These are phyloP conservation scores for Steccherinum ochraceum DNA, from an alignment of 768 basidiomycete species.

Conservation along the genomic window DNA sequence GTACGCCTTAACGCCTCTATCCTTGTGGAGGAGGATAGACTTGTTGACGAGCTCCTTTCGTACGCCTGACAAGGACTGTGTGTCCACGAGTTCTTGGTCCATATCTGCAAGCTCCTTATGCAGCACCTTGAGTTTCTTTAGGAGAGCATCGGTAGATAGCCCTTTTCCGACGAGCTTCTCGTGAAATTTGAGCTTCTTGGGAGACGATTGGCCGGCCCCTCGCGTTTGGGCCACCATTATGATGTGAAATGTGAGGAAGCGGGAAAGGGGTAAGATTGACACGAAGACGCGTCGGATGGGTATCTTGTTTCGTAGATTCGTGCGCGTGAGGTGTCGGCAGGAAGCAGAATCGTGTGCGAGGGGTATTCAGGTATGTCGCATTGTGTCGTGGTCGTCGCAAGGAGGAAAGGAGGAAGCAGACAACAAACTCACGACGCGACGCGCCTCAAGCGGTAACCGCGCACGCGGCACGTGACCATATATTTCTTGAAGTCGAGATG, in stretches of 20 bases:
- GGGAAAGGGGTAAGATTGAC: neutral
- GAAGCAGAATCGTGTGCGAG: no score
- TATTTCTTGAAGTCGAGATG: neutral
- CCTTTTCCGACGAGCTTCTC: constrained; percentile 79
- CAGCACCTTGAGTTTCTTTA: constrained; percentile 81
- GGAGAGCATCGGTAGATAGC: constrained; percentile 71
- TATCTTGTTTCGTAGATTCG: neutral
- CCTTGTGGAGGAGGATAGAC: constrained; percentile 87
- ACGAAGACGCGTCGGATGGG: neutral
- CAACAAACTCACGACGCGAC: neutral
- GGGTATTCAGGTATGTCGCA: neutral
- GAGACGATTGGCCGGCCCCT: constrained; percentile 42
- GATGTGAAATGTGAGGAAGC: constrained; percentile 5
- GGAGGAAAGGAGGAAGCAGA: neutral
- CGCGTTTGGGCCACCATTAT: constrained; percentile 75
- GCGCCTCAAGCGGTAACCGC: neutral
- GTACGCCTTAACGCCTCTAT: constrained; percentile 92
- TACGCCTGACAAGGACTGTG: constrained; percentile 57
- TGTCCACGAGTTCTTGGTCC: constrained; percentile 85
- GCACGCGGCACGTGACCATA: neutral
- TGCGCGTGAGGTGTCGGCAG: neutral
- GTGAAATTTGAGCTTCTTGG: constrained; percentile 65
- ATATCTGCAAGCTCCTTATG: constrained; percentile 71
- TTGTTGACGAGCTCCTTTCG: constrained; percentile 76
- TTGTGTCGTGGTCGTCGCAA: neutral